Conservation (phyloP, 2,329 filamentous ascomycete genomes). For the Fusarium tanahbumbuense region DNA sequence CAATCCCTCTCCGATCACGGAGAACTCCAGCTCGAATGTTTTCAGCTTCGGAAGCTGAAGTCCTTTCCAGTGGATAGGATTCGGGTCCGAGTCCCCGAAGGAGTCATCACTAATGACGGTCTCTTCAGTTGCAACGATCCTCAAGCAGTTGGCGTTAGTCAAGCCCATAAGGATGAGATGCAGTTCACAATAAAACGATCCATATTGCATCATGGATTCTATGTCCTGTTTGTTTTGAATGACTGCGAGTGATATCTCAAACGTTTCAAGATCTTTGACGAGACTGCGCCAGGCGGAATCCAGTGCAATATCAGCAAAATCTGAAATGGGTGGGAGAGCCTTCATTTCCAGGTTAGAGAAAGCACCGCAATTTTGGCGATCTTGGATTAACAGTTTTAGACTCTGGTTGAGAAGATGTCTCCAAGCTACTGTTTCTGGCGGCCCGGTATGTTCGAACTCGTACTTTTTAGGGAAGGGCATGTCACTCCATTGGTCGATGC, state of each 20-base stretch:
- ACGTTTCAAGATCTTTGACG: background rate
- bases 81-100: accelerated
- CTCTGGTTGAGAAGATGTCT: background rate
- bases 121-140: background rate
- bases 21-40: background rate
- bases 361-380: background rate
- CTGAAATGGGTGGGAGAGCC: background rate
- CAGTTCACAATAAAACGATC: accelerated
- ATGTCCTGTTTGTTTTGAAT: no score
- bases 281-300: accelerated
- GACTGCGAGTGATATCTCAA: background rate
- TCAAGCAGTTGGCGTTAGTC: background rate
- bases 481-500: no score
- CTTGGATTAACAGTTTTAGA: accelerated
- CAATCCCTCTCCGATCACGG: background rate
- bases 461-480: background rate
- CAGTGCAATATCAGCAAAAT: no score
- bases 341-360: background rate
- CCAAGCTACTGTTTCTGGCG: background rate
- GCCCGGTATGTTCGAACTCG: background rate
- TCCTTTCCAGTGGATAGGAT: accelerated
- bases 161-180: accelerated
- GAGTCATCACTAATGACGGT: background rate
- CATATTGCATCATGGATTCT: accelerated
- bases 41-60: accelerated